Percentiles rank a stretch among this genome's conserved stretches.
phyloP scores from a whole-genome alignment of 352 stramenopile species.

The Phytopythium vexans region DNA sequence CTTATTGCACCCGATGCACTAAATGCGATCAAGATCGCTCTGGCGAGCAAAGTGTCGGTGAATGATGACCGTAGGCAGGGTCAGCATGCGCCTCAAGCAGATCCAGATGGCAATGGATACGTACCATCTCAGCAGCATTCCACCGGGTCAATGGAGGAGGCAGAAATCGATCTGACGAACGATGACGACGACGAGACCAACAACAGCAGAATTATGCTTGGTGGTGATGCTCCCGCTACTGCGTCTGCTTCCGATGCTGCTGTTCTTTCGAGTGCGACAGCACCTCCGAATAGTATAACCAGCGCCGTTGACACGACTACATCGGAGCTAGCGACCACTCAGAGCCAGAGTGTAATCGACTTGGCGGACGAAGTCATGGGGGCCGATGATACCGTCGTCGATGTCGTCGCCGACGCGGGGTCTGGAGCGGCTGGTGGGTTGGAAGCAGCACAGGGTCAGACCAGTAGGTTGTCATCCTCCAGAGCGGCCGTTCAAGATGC shows the following conservation, averaged over 20 bases:
- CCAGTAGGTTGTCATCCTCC: too few relatives aligned
- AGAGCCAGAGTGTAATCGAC: conserved; percentile 1
- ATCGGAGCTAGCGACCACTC: neutral
- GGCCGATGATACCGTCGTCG: neutral
- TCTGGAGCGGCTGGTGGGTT: too few relatives aligned
- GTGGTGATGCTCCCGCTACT: too few relatives aligned
- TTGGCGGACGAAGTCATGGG: neutral
- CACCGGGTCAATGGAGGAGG: too few relatives aligned
- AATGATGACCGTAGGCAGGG: too few relatives aligned
- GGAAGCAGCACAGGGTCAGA: too few relatives aligned
- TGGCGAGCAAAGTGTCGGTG: neutral
- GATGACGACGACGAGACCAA: neutral
- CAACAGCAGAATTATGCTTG: neutral
- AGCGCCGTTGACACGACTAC: neutral
- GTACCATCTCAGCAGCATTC: too few relatives aligned
- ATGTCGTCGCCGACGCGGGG: neutral
- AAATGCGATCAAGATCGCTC: conserved; percentile 5
- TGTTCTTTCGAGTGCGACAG: neutral
- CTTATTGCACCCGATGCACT: conserved; percentile 15
- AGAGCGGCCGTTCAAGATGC: neutral
- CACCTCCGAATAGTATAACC: neutral
- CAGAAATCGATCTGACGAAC: neutral
- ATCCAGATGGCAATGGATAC: too few relatives aligned
- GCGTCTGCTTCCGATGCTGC: neutral
- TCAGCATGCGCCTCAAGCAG: too few relatives aligned